Base-by-base conservation (phyloP, 2,329 filamentous ascomycete species). In the Epicoccum nigrum region DNA sequence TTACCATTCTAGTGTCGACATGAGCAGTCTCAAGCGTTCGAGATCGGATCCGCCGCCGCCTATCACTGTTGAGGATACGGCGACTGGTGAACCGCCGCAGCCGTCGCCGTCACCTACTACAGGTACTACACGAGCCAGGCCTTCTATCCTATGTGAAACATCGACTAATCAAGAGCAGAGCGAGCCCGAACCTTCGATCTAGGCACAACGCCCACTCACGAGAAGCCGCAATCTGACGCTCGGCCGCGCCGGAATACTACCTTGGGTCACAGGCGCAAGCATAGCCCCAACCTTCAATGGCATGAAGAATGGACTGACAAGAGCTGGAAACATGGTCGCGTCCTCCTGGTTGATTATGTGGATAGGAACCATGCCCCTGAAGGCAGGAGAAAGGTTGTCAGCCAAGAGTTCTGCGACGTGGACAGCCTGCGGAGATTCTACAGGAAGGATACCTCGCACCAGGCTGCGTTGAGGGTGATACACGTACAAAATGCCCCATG, bases 401-500 rank as follows among this genome's bases (percentile, higher is more conserved):
- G 79, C 1, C 76, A 79, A 51, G 80, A 82, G 54, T 78, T 82
- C 38, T 68, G 71, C 54, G 68, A 76, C 33, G 60, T 81, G 15
- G 65, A 76, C 38, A 72, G 68, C 13, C 62, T 82, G 41, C 67
- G 74, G n/a, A 70, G 65, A 20, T 76, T 79, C 54, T 82, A 81
- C 55, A 64, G 54, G 13, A 71, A 74, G 41, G 61, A 71, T 12
- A 60, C 72, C 38, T 65, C 68, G 3, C 58, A 66, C 15, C 66
- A 72, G 48, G 69, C 73, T 27, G 69, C 71, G 11, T 60, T 75
- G 21, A 57, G 74, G 6, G 69, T 76, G n/a, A 73, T 74, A 2
- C 81, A 83, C 54, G 77, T 82, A 4, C 81, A 83, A 61, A 82
- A 83, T 54, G 80, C 79, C 6, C 67, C 68, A 7, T 81, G 80